phyloP scores from a whole-genome alignment of 179 eudicot species.

The Corrigiola litoralis region DNA sequence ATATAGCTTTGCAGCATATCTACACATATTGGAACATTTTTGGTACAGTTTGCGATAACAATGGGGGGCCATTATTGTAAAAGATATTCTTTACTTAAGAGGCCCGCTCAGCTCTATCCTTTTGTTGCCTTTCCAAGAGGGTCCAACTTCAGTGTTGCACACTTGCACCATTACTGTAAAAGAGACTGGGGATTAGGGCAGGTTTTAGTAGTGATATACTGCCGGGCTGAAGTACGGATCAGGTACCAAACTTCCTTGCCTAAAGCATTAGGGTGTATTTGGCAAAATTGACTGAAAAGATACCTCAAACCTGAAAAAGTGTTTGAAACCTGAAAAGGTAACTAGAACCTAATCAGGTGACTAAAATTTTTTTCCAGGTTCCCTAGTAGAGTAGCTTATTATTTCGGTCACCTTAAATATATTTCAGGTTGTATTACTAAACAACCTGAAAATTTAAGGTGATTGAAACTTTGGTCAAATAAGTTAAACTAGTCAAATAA shows the following conservation, averaged over 20 bases:
- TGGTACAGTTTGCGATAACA: slow-evolving; percentile 9
- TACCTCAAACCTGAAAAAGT: too few species aligned
- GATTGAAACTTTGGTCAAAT: too few species aligned
- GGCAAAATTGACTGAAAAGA: too few species aligned
- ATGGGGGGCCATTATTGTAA: background rate
- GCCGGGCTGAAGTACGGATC: background rate
- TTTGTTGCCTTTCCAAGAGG: slow-evolving; percentile 10
- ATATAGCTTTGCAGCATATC: slow-evolving; percentile 7
- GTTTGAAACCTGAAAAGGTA: too few species aligned
- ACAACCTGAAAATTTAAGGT: too few species aligned
- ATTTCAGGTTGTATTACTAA: too few species aligned
- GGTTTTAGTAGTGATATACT: background rate
- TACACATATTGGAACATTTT: background rate
- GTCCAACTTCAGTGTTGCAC: background rate
- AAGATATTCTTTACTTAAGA: background rate
- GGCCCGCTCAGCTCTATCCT: background rate
- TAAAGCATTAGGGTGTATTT: too few species aligned
- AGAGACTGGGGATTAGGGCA: background rate
- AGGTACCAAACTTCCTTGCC: background rate
- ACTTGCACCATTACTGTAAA: background rate
- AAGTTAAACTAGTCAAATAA: too few species aligned
- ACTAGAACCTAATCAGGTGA: too few species aligned
- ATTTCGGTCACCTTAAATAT: too few species aligned
- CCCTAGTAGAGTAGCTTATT: too few species aligned
- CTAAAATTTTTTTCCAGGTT: too few species aligned